Conservation (phyloP, 768 basidiomycete genomes). For the Termitomyces sp. region DNA sequence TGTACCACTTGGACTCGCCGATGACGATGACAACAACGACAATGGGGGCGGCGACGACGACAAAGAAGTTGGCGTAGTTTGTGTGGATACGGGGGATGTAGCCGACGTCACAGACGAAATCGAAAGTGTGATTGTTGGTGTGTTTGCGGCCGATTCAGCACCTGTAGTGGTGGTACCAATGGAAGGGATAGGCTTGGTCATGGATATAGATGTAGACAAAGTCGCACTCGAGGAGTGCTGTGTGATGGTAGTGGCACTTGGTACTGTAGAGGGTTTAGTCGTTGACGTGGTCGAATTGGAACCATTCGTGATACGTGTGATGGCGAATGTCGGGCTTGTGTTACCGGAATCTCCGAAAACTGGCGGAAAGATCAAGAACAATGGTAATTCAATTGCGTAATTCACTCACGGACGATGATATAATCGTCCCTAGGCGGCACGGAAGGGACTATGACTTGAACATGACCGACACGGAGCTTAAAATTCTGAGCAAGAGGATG, state of each 20-base stretch:
- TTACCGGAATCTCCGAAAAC: constrained; percentile 74
- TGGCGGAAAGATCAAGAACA: constrained; percentile 23
- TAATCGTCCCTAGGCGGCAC: constrained; percentile 48
- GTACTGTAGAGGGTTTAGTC: neutral
- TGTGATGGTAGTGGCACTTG: constrained; percentile 4
- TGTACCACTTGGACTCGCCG: constrained; percentile 8
- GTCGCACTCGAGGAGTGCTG: constrained; percentile 19
- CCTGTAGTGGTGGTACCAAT: constrained; percentile 23
- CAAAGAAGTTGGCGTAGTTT: constrained; percentile 14
- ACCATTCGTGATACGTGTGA: constrained; percentile 44
- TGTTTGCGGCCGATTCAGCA: constrained; percentile 27
- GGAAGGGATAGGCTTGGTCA: constrained; percentile 12
- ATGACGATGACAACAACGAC: neutral
- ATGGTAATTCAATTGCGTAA: neutral
- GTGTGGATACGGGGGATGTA: constrained; percentile 8
- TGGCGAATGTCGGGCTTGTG: constrained; percentile 56
- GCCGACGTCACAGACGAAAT: neutral
- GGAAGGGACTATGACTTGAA: constrained; percentile 51
- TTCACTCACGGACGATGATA: constrained; percentile 60
- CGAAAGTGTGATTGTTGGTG: constrained; percentile 1
- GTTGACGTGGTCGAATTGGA: constrained; percentile 19
- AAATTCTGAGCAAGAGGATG: constrained; percentile 58
- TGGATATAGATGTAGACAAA: constrained; percentile 22
- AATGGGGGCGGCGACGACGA: neutral
- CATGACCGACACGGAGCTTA: constrained; percentile 48